Evolutionary conservation across 495 filamentous ascomycete genomes (phyloP).

Genomic region (Annulohypoxylon maeteangense): DNA sequence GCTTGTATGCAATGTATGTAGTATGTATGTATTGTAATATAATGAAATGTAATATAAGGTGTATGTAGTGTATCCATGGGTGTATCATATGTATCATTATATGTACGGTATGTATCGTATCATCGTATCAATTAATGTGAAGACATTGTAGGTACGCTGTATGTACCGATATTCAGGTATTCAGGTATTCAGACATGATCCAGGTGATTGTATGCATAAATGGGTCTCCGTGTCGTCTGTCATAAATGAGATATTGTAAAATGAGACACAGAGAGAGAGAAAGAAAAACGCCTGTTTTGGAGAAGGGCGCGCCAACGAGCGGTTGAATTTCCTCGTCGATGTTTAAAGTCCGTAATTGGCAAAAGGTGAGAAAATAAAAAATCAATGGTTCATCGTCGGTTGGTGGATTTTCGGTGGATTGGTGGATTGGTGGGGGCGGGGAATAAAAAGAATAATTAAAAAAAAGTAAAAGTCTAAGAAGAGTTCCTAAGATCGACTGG

Average conservation of each 20-base stretch:
- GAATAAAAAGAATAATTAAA: constrained; percentile 5
- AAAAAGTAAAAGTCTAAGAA: background rate
- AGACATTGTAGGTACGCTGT: too few species aligned
- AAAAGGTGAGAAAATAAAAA: constrained; percentile 4
- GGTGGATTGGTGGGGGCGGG: constrained; percentile 33
- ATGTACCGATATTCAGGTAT: too few species aligned
- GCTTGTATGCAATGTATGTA: background rate
- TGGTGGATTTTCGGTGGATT: background rate
- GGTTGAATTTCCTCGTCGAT: background rate
- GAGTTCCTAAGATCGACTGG: constrained; percentile 28
- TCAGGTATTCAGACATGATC: too few species aligned
- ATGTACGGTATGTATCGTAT: background rate
- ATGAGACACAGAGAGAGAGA: too few species aligned
- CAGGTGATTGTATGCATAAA: constrained; percentile 12
- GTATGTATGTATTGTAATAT: background rate
- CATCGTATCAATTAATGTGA: background rate
- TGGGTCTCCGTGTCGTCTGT: constrained; percentile 26
- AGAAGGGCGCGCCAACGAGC: constrained; percentile 29
- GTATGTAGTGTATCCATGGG: too few species aligned
- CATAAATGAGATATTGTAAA: constrained; percentile 29
- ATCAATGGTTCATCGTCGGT: background rate
- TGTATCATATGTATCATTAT: too few species aligned
- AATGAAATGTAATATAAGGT: too few species aligned
- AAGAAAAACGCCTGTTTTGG: constrained; percentile 22
- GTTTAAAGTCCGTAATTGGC: background rate